Evolutionary conservation across 345 rosid genomes (phyloP).

Genomic region (Salix arbutifolia): DNA sequence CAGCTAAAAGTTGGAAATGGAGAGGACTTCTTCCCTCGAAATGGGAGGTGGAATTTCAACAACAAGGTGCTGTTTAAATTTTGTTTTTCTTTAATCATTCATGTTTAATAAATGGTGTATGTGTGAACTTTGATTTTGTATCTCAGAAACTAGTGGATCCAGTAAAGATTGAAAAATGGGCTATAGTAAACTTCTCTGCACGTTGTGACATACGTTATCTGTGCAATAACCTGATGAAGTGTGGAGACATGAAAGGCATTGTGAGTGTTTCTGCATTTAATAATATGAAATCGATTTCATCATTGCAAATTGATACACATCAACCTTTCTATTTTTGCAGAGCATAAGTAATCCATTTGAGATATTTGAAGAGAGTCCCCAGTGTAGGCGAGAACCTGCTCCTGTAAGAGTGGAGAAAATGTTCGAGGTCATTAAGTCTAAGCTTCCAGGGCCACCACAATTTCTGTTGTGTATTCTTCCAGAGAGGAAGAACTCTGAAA

Average conservation of each 20-base stretch:
- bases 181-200: conserved; percentile 77
- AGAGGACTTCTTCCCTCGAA: conserved; percentile 57
- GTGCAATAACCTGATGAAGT: conserved; percentile 46
- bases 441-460: conserved; percentile 56
- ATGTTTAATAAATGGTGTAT: not conserved
- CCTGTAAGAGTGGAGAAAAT: conserved; percentile 65
- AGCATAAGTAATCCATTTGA: conserved; percentile 30
- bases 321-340: not conserved
- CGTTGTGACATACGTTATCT: conserved; percentile 54
- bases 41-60: conserved; percentile 85
- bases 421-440: conserved; percentile 52
- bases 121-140: not conserved
- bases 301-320: not conserved
- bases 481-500: conserved; percentile 65
- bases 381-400: conserved; percentile 42
- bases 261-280: conserved; percentile 36
- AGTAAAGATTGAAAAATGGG: conserved; percentile 63
- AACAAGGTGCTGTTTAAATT: conserved; percentile 44
- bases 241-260: conserved; percentile 70
- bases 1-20: conserved; percentile 79
- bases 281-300: not conserved
- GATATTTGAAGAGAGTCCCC: conserved; percentile 46
- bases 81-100: not conserved
- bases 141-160: conserved; percentile 68
- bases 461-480: conserved; percentile 76